Evolutionary conservation across 2,329 filamentous ascomycete species (phyloP).

Genomic region (Penicillium sp.): DNA sequence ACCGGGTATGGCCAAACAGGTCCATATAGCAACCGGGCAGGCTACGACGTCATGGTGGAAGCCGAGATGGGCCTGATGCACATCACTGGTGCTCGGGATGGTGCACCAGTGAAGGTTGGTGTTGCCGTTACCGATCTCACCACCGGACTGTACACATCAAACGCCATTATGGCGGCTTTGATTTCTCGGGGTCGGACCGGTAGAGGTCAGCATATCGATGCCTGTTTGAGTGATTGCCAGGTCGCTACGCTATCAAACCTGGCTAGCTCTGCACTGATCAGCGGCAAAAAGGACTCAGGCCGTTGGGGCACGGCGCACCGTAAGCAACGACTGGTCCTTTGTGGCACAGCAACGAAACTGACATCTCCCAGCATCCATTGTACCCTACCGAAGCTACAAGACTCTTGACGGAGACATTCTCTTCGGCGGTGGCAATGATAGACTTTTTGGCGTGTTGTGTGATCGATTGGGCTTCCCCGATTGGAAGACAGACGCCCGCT

Average conservation of each 20-base stretch:
- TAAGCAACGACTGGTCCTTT: slow-evolving; percentile 40
- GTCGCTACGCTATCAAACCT: slow-evolving; percentile 94
- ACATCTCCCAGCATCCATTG: slow-evolving; percentile 73
- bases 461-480: slow-evolving; percentile 57
- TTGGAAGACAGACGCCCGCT: slow-evolving; percentile 58
- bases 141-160: slow-evolving; percentile 90
- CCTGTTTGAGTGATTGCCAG: slow-evolving; percentile 88
- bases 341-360: slow-evolving; percentile 3
- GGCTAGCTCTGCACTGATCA: slow-evolving; percentile 85
- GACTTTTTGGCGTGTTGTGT: slow-evolving; percentile 60
- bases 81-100: slow-evolving; percentile 85
- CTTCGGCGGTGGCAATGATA: slow-evolving; percentile 64
- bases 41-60: slow-evolving; percentile 99
- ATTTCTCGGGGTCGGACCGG: slow-evolving; percentile 72
- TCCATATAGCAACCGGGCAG: slow-evolving; percentile 80
- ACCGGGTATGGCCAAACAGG: slow-evolving; percentile 97
- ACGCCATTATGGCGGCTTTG: slow-evolving; percentile 91
- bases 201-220: slow-evolving; percentile 87
- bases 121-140: slow-evolving; percentile 96
- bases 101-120: slow-evolving; percentile 92
- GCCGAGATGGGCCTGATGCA: slow-evolving; percentile 98
- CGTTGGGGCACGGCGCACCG: slow-evolving; percentile 97
- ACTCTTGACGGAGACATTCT: slow-evolving; percentile 63
- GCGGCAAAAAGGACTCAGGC: slow-evolving; percentile 80
- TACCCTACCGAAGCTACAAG: slow-evolving; percentile 83